Evolutionary conservation across 176 grass and related monocot genomes (phyloP), one percentile per base, ranked within the genome.

Genomic region (Melocanna baccifera): DNA sequence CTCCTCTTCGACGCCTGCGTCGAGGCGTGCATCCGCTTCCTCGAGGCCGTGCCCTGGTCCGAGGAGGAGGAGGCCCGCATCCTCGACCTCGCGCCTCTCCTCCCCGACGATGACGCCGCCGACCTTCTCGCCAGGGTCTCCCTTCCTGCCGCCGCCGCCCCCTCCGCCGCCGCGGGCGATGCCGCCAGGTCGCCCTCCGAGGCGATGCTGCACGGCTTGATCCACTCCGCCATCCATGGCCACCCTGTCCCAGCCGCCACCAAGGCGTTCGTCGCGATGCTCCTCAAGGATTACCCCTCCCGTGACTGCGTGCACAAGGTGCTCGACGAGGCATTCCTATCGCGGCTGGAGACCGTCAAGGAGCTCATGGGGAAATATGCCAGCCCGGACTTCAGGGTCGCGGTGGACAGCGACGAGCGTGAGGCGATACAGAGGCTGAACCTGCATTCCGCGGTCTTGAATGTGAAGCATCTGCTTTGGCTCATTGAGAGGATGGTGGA

Each of bases 401-500:
- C 90, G 0, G 85, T 87, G 50, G 87, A 93, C 68, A 92, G 91
- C 57, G 96, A 98, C 41, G 96, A 95, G 79, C 89, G 91, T 1
- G 96, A 98, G 58, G 93, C 93, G 0, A 93, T 98, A 65, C 93
- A 98, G 65, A 95, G 86, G 87, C 43, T 98, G 9, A 92, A 93
- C 69, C 61, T 98, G 26, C 93, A 98, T 4, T 89, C 93, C 4
- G 91, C 89, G n/a, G 79, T 87, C 41, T 46, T 88, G 19, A 90
- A 95, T 30, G 84, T 91, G 30, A 98, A 92, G 30, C 89, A 94
- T 41, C 69, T 98, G 63, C 85, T 90, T 53, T 98, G 96, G 91
- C 86, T 95, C 25, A 88, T 98, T 8, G 96, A 98, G 89, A 89
- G 93, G 86, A 95, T 95, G 91, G 91, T 98, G 30, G 96, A 98